Percentiles rank a stretch among this genome's conserved stretches.
Evolutionary conservation across 345 rosid species (phyloP).

Genomic region (Eucalyptus cloeziana): DNA sequence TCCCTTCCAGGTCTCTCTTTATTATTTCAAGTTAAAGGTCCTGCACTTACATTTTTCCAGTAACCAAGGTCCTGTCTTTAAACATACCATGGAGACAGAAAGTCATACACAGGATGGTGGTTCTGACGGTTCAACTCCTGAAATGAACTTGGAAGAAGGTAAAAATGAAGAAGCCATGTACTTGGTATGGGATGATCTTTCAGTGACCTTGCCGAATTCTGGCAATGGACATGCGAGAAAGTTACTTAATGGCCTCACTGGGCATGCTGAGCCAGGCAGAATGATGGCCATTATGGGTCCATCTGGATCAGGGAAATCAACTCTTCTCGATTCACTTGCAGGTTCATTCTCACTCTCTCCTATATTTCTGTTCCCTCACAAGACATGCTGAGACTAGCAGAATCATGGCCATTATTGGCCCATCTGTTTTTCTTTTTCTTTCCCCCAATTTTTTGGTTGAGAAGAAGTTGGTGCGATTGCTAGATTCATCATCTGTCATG

Average conservation of each 20-base stretch:
- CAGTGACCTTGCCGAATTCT: conserved; percentile 61
- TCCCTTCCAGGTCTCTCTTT: not conserved
- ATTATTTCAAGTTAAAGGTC: not conserved
- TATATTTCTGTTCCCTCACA: conserved; percentile 2
- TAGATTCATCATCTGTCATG: not conserved
- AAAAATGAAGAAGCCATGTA: conserved; percentile 8
- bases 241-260: conserved; percentile 68
- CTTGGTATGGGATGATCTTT: conserved; percentile 78
- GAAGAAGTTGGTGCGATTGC: not conserved
- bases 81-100: not conserved
- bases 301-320: conserved; percentile 89
- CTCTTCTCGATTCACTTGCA: conserved; percentile 91
- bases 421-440: not conserved
- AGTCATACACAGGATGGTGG: not conserved
- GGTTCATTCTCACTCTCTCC: conserved; percentile 17
- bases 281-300: conserved; percentile 97
- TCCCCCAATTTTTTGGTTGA: not conserved
- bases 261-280: conserved; percentile 89
- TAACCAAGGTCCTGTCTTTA: not conserved
- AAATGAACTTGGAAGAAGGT: not conserved
- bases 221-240: conserved; percentile 48
- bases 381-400: conserved; percentile 80
- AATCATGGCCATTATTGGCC: conserved; percentile 48
- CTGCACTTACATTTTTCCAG: not conserved
- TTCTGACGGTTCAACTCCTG: not conserved